Base-by-base conservation (phyloP, 2,329 filamentous ascomycete genomes). In the Cladophialophora carrionii region DNA sequence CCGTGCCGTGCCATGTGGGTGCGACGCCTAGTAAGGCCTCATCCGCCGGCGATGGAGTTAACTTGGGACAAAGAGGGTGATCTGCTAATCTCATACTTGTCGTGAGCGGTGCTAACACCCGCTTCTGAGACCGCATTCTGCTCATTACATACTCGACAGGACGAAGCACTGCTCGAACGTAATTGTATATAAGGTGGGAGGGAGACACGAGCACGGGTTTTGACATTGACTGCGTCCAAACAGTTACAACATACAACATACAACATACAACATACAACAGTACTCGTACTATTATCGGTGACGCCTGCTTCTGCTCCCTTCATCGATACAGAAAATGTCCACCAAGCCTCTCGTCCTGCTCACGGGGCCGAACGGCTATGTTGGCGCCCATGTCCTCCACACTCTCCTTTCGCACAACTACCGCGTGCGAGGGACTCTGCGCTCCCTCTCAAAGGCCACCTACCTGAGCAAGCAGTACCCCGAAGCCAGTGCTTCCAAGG, bases 321-420 rank as follows among this genome's bases (percentile, higher is more conserved):
- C 8, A 5, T 2, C 52, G 24, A 32, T 8, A 20, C 49, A 20
- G 24, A 54, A 22, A 61, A 62, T 65, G 63, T 41, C 63, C 7
- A 52, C 46, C 52, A 65, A 65, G 31, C 54, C 65, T 41, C 53
- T 67, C 31, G 61, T 68, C 26, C 60, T 67, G n/a, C 46, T 68
- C 12, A 68, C 67, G 14, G 67, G 66, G 12, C 64, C 64, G 17
- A 68, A 68, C 34, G 66, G 66, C 54, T 63, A 58, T 49, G 64
- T 67, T 9, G 67, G 64, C 24, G 65, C 65, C 14, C 65, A 69
- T 26, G 58, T 69, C 49, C 65, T 69, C 32, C 31, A 56, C 2
- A 56, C 48, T 9, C 59, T 65, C 20, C 48, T 66, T 20, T 17
- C 34, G 34, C n/a, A 61, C 43, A 48, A 65, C 52, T 65, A 51